Conservation (phyloP, 1,139 yeast genomes). For the Lodderomyces metapsilosis region DNA sequence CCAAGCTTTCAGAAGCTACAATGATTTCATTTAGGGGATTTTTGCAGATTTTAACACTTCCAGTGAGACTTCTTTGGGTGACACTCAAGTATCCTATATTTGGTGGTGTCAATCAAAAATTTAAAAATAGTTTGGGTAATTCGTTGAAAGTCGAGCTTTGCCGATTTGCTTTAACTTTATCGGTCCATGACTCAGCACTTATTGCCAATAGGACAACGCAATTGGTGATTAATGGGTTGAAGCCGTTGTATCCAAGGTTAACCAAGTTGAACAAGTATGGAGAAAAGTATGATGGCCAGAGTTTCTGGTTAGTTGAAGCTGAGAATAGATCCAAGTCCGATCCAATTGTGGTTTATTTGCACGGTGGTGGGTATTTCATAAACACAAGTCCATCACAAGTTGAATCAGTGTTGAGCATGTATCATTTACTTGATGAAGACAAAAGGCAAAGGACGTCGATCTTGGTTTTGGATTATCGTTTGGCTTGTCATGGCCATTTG, state of each 20-base stretch:
- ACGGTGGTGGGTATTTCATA: slow-evolving; percentile 46
- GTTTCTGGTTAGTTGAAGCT: slow-evolving; percentile 38
- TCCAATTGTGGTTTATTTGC: slow-evolving; percentile 38
- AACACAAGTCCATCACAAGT: slow-evolving; percentile 36
- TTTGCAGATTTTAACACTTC: too few relatives aligned
- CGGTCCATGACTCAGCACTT: too few relatives aligned
- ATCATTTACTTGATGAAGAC: slow-evolving; percentile 27
- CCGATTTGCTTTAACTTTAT: too few relatives aligned
- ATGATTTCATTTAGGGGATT: too few relatives aligned
- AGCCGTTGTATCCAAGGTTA: slow-evolving; percentile 10
- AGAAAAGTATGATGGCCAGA: slow-evolving; percentile 28
- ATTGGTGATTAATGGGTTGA: too few relatives aligned
- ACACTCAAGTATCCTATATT: too few relatives aligned
- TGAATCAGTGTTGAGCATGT: slow-evolving; percentile 28
- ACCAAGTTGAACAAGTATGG: slow-evolving; percentile 32
- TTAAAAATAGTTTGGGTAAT: too few relatives aligned
- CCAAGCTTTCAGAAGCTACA: too few relatives aligned
- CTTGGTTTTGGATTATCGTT: slow-evolving; percentile 38
- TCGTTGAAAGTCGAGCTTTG: too few relatives aligned
- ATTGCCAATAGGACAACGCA: too few relatives aligned
- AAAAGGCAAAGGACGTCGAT: slow-evolving; percentile 28
- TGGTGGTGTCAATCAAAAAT: too few relatives aligned
- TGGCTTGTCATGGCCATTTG: slow-evolving; percentile 30
- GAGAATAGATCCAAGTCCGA: slow-evolving; percentile 25
- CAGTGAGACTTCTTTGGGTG: too few relatives aligned